phyloP scores from a whole-genome alignment of 768 basidiomycete species.

The Infundibulicybe gibba region DNA sequence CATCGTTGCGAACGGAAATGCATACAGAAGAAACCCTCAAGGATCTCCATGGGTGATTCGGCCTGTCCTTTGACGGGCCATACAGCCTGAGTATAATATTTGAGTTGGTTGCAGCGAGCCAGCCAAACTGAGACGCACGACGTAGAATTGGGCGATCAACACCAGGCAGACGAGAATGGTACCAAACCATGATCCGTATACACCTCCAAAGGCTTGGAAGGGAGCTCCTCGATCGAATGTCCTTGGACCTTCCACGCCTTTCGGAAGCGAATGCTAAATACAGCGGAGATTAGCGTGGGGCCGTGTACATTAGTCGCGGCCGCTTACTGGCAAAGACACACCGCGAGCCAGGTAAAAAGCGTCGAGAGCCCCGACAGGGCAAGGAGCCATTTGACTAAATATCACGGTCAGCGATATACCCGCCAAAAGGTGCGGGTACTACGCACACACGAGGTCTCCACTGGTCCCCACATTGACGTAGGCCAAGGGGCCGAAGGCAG shows the following conservation, averaged over 20 bases:
- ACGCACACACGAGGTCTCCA: too few relatives aligned
- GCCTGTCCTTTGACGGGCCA: conserved; percentile 36
- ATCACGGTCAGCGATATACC: too few relatives aligned
- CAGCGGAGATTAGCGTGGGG: neutral
- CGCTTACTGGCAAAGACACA: conserved; percentile 43
- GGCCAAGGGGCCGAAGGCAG: conserved; percentile 35
- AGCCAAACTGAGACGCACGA: too few relatives aligned
- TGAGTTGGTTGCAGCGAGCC: too few relatives aligned
- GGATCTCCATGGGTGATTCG: conserved; percentile 20
- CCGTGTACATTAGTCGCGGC: neutral
- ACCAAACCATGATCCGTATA: conserved; percentile 44
- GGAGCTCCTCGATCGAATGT: conserved; percentile 41
- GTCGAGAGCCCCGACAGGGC: too few relatives aligned
- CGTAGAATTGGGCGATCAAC: conserved; percentile 43
- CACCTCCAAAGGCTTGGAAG: conserved; percentile 38
- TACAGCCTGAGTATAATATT: conserved; percentile 23
- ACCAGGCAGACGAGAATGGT: conserved; percentile 35
- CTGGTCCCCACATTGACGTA: conserved; percentile 33
- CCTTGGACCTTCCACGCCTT: too few relatives aligned
- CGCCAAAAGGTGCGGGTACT: too few relatives aligned
- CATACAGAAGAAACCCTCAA: conserved; percentile 34
- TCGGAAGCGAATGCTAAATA: conserved; percentile 39
- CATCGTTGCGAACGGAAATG: too few relatives aligned
- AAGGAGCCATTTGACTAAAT: too few relatives aligned
- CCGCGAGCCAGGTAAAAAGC: too few relatives aligned